These are phyloP conservation scores for Monosporascus sp. DNA, from an alignment of 2,329 filamentous ascomycete species.

Conservation along the genomic window DNA sequence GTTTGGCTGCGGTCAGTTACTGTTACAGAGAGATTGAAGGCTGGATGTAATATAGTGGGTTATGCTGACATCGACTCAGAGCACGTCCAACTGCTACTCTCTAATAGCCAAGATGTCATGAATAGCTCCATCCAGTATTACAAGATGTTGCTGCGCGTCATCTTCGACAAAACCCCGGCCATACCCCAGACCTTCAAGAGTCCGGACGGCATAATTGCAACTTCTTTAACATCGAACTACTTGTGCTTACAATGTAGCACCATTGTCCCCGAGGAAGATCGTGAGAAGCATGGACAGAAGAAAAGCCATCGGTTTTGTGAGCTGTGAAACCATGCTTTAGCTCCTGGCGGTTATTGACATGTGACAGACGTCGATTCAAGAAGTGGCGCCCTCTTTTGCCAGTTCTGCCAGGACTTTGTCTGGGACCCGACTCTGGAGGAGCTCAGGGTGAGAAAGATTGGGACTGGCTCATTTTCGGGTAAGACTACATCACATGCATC, in stretches of 20 bases:
- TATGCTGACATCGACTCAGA: constrained; percentile 43
- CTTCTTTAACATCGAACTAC: constrained; percentile 62
- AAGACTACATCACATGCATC: constrained; percentile 18
- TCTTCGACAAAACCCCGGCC: constrained; percentile 62
- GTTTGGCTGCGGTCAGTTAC: constrained; percentile 57
- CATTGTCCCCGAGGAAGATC: constrained; percentile 61
- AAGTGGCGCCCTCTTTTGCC: constrained; percentile 70
- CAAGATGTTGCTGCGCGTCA: constrained; percentile 62
- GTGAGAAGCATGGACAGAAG: constrained; percentile 60
- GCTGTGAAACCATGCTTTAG: constrained; percentile 14
- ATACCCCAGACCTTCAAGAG: constrained; percentile 60
- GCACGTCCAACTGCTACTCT: constrained; percentile 64
- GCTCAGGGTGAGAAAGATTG: constrained; percentile 64
- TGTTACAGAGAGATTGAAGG: constrained; percentile 6
- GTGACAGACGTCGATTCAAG: constrained; percentile 68
- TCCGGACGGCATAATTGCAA: constrained; percentile 50
- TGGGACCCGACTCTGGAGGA: constrained; percentile 79
- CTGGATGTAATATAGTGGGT: too few species aligned
- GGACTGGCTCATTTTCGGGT: constrained; percentile 61
- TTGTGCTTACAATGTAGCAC: constrained; percentile 68
- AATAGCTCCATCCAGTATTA: constrained; percentile 67
- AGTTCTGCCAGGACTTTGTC: constrained; percentile 76
- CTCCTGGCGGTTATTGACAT: neutral
- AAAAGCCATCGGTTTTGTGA: constrained; percentile 71
- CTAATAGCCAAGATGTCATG: constrained; percentile 55